Evolutionary conservation across 345 rosid genomes (phyloP).

Genomic region (Citrus hindsii): DNA sequence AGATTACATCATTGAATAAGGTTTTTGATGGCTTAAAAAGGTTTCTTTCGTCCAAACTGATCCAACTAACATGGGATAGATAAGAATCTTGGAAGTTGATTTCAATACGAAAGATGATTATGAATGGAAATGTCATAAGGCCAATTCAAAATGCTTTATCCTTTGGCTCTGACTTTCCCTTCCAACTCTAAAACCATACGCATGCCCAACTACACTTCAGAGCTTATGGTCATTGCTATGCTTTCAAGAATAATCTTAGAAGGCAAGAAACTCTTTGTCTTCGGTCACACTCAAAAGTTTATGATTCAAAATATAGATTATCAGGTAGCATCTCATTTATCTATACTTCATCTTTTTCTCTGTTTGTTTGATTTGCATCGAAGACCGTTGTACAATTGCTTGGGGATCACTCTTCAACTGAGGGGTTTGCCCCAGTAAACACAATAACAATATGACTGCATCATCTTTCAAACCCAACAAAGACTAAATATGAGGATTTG

Average conservation of each 20-base stretch:
- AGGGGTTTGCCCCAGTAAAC: background rate
- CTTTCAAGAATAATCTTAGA: conserved; percentile 20
- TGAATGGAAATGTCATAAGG: background rate
- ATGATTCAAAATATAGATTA: background rate
- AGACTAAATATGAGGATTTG: background rate
- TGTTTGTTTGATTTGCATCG: background rate
- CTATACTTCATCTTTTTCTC: background rate
- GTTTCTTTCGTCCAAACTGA: background rate
- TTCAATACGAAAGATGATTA: conserved; percentile 10
- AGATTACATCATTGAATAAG: background rate
- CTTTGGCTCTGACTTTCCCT: background rate
- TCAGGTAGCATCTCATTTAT: background rate
- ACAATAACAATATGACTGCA: background rate
- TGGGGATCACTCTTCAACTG: conserved; percentile 3
- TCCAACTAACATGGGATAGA: conserved; percentile 7
- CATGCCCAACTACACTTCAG: background rate
- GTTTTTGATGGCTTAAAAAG: background rate
- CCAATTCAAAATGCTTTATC: background rate
- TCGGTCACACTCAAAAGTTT: background rate
- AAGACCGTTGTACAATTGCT: background rate
- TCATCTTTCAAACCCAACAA: background rate
- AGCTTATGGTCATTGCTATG: background rate
- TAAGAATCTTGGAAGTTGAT: background rate
- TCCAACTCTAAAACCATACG: background rate
- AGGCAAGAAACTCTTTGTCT: conserved; percentile 26